These are phyloP conservation scores for Globisporangium heterothallicum DNA, from an alignment of 352 stramenopile genomes.

Conservation along the genomic window DNA sequence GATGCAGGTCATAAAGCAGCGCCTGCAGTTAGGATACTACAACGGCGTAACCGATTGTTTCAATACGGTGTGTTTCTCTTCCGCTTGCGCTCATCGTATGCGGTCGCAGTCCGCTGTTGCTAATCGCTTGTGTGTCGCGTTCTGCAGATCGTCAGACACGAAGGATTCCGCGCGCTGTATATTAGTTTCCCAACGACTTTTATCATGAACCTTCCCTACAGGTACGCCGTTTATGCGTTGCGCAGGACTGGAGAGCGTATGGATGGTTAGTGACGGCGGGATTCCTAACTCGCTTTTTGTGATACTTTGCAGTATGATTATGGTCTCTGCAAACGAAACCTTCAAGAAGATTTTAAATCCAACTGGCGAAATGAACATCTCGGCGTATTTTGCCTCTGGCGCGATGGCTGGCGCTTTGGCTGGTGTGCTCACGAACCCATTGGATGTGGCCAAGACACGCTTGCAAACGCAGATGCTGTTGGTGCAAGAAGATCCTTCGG, in stretches of 20 bases:
- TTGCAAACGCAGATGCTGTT: constrained; percentile 93
- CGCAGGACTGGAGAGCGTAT: background rate
- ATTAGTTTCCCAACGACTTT: constrained; percentile 97
- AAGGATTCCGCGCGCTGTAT: constrained; percentile 84
- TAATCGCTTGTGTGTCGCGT: background rate
- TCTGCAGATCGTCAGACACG: constrained; percentile 63
- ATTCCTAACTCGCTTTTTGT: background rate
- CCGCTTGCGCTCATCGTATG: background rate
- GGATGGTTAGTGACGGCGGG: background rate
- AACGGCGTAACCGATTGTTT: constrained; percentile 88
- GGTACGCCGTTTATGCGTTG: constrained; percentile 19
- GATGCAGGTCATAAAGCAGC: constrained; percentile 95
- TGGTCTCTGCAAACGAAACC: constrained; percentile 97
- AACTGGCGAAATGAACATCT: constrained; percentile 79
- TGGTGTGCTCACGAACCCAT: constrained; percentile 91
- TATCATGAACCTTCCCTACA: constrained; percentile 98
- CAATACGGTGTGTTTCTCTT: constrained; percentile 41
- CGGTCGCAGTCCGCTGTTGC: constrained; percentile 6
- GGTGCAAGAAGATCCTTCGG: constrained; percentile 49
- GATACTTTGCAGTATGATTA: constrained; percentile 85
- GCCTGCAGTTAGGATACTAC: constrained; percentile 98
- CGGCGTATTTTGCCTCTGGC: constrained; percentile 91
- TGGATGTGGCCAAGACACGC: constrained; percentile 98
- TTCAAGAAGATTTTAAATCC: constrained; percentile 94
- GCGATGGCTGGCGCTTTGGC: constrained; percentile 90